A percentile compares a stretch with the other conserved stretches of the same genome.
Evolutionary conservation across 306 rosid genomes (phyloP).

Genomic region (Pterocarpus santalinus): DNA sequence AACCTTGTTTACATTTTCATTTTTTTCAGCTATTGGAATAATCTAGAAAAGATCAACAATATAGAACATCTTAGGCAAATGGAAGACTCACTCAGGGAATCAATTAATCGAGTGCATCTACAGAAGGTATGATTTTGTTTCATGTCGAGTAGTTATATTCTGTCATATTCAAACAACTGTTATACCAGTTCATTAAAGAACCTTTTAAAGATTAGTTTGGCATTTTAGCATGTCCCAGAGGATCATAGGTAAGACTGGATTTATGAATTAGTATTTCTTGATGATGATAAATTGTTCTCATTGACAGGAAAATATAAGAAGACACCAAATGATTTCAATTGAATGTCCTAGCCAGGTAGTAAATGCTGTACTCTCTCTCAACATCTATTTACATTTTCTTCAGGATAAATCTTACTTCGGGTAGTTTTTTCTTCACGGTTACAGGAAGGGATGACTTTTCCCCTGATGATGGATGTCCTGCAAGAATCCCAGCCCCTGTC

Average conservation of each 20-base stretch:
- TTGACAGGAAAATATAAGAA: constrained; percentile 68
- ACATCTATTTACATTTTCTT: constrained; percentile 7
- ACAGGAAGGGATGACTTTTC: constrained; percentile 66
- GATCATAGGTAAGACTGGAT: not conserved
- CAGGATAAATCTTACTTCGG: constrained; percentile 35
- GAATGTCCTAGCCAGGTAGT: constrained; percentile 52
- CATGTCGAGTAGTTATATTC: constrained; percentile 3
- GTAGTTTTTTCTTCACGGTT: constrained; percentile 51
- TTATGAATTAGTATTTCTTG: constrained; percentile 1
- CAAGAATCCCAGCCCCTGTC: constrained; percentile 72
- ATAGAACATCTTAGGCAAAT: constrained; percentile 72
- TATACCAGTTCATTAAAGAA: not conserved
- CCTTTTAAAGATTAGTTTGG: not conserved
- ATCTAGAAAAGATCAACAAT: constrained; percentile 63
- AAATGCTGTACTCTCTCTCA: constrained; percentile 2
- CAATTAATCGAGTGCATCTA: constrained; percentile 56
- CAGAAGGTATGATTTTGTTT: constrained; percentile 63
- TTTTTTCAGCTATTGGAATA: constrained; percentile 71
- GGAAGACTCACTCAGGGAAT: constrained; percentile 72
- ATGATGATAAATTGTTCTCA: constrained; percentile 36
- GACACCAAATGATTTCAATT: constrained; percentile 58
- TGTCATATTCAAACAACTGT: constrained; percentile 29
- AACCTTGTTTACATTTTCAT: constrained; percentile 38
- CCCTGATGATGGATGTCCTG: constrained; percentile 62
- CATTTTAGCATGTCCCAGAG: not conserved